These are phyloP conservation scores for Schwanniomyces pseudopolymorphus DNA, from an alignment of 805 yeast species.

Conservation along the genomic window DNA sequence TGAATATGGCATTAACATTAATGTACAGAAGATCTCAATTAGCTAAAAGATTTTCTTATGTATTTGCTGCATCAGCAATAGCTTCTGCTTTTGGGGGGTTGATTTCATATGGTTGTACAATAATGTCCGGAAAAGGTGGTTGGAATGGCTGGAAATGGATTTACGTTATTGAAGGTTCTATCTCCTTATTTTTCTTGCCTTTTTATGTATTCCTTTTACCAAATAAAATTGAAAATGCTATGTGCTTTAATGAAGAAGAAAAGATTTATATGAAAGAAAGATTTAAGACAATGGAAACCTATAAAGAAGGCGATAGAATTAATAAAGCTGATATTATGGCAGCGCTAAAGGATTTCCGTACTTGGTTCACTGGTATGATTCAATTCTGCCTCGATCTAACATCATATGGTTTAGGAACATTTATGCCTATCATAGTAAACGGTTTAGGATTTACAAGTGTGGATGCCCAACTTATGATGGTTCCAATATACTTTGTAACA, in stretches of 20 bases:
- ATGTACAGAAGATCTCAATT: constrained; percentile 14
- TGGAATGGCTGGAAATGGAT: constrained; percentile 39
- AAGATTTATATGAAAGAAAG: constrained; percentile 33
- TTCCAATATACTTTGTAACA: constrained; percentile 38
- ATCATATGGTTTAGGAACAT: constrained; percentile 43
- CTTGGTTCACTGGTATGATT: constrained; percentile 31
- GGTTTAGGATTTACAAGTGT: constrained; percentile 26
- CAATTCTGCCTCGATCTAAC: constrained; percentile 46
- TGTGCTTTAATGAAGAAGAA: constrained; percentile 39
- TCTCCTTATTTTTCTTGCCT: constrained; percentile 39
- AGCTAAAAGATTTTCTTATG: constrained; percentile 23
- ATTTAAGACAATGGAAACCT: constrained; percentile 31
- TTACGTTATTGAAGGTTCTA: constrained; percentile 32
- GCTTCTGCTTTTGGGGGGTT: constrained; percentile 61
- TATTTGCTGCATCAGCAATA: constrained; percentile 52
- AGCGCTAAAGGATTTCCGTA: constrained; percentile 32
- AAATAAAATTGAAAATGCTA: constrained; percentile 38
- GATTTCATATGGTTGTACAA: constrained; percentile 14
- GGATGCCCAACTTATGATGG: constrained; percentile 39
- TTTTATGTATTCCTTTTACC: constrained; percentile 37
- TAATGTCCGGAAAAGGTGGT: background rate
- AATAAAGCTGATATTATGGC: constrained; percentile 16
- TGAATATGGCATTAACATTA: constrained; percentile 32
- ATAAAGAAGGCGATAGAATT: constrained; percentile 29
- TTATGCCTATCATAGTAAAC: constrained; percentile 39